Evolutionary conservation across 2,329 filamentous ascomycete species (phyloP).

Genomic region (Pezicula neosporulosa): DNA sequence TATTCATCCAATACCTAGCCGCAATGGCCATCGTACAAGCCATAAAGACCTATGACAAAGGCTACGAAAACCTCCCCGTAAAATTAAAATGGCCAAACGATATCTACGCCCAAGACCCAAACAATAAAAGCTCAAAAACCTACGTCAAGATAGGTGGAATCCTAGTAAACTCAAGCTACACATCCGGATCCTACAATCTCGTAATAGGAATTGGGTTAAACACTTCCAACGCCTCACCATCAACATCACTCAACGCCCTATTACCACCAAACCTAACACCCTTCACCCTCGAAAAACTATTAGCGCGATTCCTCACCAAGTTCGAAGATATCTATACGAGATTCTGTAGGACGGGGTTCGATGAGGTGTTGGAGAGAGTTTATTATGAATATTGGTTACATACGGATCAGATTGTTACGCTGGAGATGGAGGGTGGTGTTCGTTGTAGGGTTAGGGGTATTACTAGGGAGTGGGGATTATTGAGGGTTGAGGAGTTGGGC

Average conservation of each 20-base stretch:
- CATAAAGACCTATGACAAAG: conserved; percentile 73
- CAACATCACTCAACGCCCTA: conserved; percentile 79
- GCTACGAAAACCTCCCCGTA: conserved; percentile 73
- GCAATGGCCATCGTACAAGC: conserved; percentile 84
- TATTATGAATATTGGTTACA: conserved; percentile 91
- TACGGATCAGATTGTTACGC: conserved; percentile 63
- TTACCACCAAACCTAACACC: conserved; percentile 48
- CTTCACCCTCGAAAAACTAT: conserved; percentile 73
- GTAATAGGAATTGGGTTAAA: conserved; percentile 88
- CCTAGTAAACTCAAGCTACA: conserved; percentile 83
- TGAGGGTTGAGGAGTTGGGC: conserved; percentile 80
- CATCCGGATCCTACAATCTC: conserved; percentile 72
- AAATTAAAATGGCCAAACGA: conserved; percentile 98
- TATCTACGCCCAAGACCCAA: conserved; percentile 72
- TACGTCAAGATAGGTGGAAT: conserved; percentile 95
- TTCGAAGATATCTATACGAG: conserved; percentile 75
- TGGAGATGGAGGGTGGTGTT: conserved; percentile 76
- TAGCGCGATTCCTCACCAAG: conserved; percentile 74
- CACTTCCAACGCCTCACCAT: conserved; percentile 77
- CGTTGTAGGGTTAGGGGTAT: conserved; percentile 81
- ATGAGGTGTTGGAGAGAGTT: conserved; percentile 62
- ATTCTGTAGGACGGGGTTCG: conserved; percentile 76
- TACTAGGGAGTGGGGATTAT: conserved; percentile 84
- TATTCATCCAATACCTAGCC: conserved; percentile 92
- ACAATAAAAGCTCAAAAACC: conserved; percentile 39